Percentiles rank a stretch among this genome's conserved stretches.
phyloP scores from a whole-genome alignment of 345 rosid genomes.

The thale cress (Arabidopsis thaliana) region TAIR10.1 NC_003071.7:14792001-14792500 shows the following conservation, averaged over 20 bases:
- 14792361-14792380: not conserved
- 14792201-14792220: not conserved
- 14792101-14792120: not conserved
- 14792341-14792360: not conserved
- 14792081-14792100: too few relatives aligned
- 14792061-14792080: too few relatives aligned
- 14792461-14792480: not conserved
- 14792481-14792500: not conserved
- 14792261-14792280: not conserved
- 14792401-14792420: not conserved
- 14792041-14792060: too few relatives aligned
- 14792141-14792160: not conserved
- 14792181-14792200: conserved; percentile 4
- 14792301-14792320: not conserved
- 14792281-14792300: not conserved
- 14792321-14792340: not conserved
- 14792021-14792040: too few relatives aligned
- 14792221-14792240: not conserved
- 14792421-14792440: not conserved
- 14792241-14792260: not conserved
- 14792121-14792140: not conserved
- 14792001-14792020: too few relatives aligned
- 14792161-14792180: not conserved
- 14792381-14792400: not conserved
- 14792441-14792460: not conserved